Conservation (phyloP, 148 eudicot species). For the Hydrangea macrophylla region DNA sequence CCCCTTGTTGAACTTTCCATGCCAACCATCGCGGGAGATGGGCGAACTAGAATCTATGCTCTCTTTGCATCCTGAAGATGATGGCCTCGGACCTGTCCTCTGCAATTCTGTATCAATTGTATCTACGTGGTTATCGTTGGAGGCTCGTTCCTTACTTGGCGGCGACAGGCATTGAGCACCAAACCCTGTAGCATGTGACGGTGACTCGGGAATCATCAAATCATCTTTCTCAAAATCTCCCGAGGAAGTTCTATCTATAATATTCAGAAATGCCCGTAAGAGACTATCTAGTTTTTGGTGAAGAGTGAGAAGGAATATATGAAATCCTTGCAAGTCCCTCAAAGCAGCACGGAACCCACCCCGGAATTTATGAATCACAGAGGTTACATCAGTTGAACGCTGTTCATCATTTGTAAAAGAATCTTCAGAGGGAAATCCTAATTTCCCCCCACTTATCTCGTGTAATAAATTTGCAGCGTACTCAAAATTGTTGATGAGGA, state of each 20-base stretch:
- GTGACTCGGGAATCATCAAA: conserved; percentile 59
- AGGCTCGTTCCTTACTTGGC: conserved; percentile 47
- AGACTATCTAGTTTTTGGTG: conserved; percentile 84
- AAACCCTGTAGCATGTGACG: conserved; percentile 28
- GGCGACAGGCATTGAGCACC: conserved; percentile 41
- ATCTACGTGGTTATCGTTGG: conserved; percentile 42
- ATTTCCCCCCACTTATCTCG: conserved; percentile 82
- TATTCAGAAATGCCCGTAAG: conserved; percentile 62
- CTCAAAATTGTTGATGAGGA: conserved; percentile 76
- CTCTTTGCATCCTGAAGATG: conserved; percentile 63
- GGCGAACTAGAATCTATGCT: conserved; percentile 60
- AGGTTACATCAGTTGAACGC: conserved; percentile 39
- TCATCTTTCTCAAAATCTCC: conserved; percentile 81
- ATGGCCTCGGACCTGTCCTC: conserved; percentile 42
- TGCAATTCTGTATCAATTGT: conserved; percentile 49
- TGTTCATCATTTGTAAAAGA: conserved; percentile 22
- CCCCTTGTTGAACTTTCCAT: conserved; percentile 62
- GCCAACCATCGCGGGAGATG: conserved; percentile 60
- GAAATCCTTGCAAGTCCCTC: conserved; percentile 95
- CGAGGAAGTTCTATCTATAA: conserved; percentile 48
- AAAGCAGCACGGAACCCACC: conserved; percentile 86
- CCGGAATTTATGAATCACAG: conserved; percentile 69
- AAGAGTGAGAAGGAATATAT: conserved; percentile 86
- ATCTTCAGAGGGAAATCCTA: conserved; percentile 53
- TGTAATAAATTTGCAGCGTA: conserved; percentile 69